These are phyloP conservation scores for Papiliotrema fonsecae DNA, from an alignment of 1,284 basidiomycete species.

Conservation along the genomic window DNA sequence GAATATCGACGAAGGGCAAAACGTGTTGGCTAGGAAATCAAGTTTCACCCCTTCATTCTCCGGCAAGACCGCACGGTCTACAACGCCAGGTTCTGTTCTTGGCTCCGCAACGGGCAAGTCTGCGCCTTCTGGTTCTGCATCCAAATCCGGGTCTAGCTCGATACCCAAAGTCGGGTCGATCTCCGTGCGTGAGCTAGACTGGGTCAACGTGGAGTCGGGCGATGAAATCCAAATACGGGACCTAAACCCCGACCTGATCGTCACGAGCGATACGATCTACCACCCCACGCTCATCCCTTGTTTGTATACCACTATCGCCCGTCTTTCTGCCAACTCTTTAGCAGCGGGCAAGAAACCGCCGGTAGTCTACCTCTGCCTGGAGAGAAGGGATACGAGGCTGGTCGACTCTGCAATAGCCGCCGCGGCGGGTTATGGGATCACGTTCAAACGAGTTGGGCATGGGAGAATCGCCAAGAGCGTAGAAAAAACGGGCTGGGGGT, in stretches of 20 bases:
- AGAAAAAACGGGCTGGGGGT: conserved; percentile 52
- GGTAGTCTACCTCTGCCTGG: conserved; percentile 65
- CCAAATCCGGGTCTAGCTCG: too few species aligned
- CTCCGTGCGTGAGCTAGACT: conserved; percentile 21
- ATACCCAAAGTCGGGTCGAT: neutral
- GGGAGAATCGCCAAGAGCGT: conserved; percentile 62
- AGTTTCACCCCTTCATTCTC: neutral
- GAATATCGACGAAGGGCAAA: conserved; percentile 57
- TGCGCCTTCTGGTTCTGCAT: neutral
- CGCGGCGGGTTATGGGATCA: conserved; percentile 54
- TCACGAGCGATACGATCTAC: conserved; percentile 83
- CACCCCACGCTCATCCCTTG: conserved; percentile 60
- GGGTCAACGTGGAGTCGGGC: conserved; percentile 6
- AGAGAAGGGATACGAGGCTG: conserved; percentile 66
- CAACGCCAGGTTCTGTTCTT: neutral
- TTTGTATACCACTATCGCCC: conserved; percentile 58
- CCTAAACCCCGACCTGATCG: conserved; percentile 58
- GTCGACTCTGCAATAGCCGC: conserved; percentile 58
- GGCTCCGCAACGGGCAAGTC: neutral
- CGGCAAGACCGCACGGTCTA: neutral
- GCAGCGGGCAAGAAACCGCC: conserved; percentile 31
- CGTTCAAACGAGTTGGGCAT: conserved; percentile 57
- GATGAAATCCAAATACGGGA: neutral
- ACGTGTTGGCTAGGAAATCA: neutral
- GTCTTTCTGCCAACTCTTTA: conserved; percentile 49